phyloP scores from a whole-genome alignment of 192 early-diverging fungal genomes.

The Paraglomus brasilianum region DNA sequence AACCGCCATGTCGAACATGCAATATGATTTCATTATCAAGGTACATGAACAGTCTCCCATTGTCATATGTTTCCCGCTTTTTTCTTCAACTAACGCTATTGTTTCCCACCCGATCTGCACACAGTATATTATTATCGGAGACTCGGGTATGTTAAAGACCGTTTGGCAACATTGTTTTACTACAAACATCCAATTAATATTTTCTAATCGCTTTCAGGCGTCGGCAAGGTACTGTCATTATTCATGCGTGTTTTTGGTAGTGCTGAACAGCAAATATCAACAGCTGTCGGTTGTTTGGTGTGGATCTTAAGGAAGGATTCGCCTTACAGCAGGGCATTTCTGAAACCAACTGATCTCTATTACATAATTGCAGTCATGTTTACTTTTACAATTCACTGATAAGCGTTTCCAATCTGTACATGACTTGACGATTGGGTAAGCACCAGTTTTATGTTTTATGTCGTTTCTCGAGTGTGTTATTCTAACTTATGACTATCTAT shows the following conservation, averaged over 20 bases:
- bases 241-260: conserved; percentile 5
- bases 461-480: not conserved
- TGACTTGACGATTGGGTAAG: conserved; percentile 79
- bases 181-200: not conserved
- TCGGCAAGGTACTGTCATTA: conserved; percentile 61
- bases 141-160: conserved; percentile 56
- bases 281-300: not conserved
- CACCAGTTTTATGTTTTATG: not conserved
- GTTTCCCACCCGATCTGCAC: not conserved
- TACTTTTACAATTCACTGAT: conserved; percentile 81
- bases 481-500: conserved; percentile 1
- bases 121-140: conserved; percentile 84
- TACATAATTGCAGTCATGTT: conserved; percentile 53
- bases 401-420: conserved; percentile 77
- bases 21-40: conserved; percentile 66
- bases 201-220: conserved; percentile 49
- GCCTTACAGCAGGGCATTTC: not conserved
- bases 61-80: not conserved
- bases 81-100: not conserved
- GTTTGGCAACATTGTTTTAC: not conserved
- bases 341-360: not conserved
- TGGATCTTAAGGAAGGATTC: not conserved
- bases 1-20: conserved; percentile 44
- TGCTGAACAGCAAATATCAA: not conserved
- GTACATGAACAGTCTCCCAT: conserved; percentile 33